phyloP scores from a whole-genome alignment of 1,284 basidiomycete species.

The Sutorius eximius region DNA sequence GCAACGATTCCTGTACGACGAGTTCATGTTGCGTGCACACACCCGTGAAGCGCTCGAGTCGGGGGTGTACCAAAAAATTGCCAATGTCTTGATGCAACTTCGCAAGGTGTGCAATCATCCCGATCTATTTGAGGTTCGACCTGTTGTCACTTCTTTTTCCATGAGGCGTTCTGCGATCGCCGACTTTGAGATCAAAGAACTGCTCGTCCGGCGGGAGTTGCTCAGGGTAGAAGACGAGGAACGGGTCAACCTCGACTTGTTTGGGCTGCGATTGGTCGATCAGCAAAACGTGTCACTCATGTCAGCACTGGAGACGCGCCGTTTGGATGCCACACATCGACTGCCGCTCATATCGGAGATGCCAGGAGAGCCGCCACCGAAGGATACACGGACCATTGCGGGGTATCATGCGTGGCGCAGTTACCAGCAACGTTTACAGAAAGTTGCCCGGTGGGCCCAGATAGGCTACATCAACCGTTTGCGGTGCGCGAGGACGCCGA shows the following conservation, averaged over 20 bases:
- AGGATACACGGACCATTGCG: constrained; percentile 73
- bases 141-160: constrained; percentile 90
- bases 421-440: constrained; percentile 55
- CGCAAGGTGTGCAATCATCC: constrained; percentile 96
- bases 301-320: constrained; percentile 52
- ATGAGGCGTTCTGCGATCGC: constrained; percentile 80
- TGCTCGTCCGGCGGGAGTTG: constrained; percentile 77
- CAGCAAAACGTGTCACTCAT: constrained; percentile 52
- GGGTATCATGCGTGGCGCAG: constrained; percentile 67
- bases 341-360: constrained; percentile 60
- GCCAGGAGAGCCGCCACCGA: constrained; percentile 60
- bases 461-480: constrained; percentile 74
- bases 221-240: constrained; percentile 50
- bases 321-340: constrained; percentile 71
- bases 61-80: constrained; percentile 88
- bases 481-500: constrained; percentile 65
- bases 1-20: constrained; percentile 96
- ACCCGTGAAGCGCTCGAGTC: constrained; percentile 86
- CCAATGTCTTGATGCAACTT: constrained; percentile 97
- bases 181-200: constrained; percentile 86
- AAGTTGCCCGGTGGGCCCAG: constrained; percentile 66
- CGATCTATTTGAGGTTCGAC: constrained; percentile 92
- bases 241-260: constrained; percentile 58
- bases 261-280: constrained; percentile 67
- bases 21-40: constrained; percentile 93